Conservation (phyloP, 2,329 filamentous ascomycete species). For the Sclerotinia spermophila region DNA sequence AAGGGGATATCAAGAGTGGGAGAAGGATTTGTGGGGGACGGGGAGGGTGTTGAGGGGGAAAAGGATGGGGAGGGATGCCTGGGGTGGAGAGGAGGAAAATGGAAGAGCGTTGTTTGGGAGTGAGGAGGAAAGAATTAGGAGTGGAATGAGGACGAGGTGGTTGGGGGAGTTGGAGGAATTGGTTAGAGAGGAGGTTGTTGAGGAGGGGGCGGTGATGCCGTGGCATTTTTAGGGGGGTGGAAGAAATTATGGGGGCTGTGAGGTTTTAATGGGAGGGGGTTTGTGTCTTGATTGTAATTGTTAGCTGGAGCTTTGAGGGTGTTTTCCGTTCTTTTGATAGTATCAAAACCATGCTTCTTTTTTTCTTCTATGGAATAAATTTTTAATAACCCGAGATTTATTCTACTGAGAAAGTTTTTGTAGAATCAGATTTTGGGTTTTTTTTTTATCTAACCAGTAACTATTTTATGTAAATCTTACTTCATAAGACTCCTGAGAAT, state of each 20-base stretch:
- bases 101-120: slow-evolving; percentile 19
- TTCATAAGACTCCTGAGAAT: too few relatives aligned
- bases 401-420: too few relatives aligned
- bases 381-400: too few relatives aligned
- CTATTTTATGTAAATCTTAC: too few relatives aligned
- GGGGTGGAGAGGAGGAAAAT: slow-evolving; percentile 22
- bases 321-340: too few relatives aligned
- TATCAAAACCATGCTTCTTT: too few relatives aligned
- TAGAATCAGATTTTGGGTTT: too few relatives aligned
- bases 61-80: slow-evolving; percentile 33
- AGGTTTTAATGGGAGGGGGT: neutral
- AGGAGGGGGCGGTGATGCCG: neutral
- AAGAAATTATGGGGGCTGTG: neutral
- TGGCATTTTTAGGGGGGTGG: neutral
- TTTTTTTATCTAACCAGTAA: too few relatives aligned
- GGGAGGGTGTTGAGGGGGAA: slow-evolving; percentile 33
- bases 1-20: slow-evolving; percentile 33
- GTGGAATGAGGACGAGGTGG: neutral
- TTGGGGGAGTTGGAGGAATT: neutral
- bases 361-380: too few relatives aligned
- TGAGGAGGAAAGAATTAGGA: neutral
- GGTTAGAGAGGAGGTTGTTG: slow-evolving; percentile 7
- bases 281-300: too few relatives aligned
- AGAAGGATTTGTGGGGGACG: slow-evolving; percentile 32
- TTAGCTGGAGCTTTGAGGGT: too few relatives aligned